phyloP scores from a whole-genome alignment of 805 yeast species.

The Sungouiozyma ichnusensis region DNA sequence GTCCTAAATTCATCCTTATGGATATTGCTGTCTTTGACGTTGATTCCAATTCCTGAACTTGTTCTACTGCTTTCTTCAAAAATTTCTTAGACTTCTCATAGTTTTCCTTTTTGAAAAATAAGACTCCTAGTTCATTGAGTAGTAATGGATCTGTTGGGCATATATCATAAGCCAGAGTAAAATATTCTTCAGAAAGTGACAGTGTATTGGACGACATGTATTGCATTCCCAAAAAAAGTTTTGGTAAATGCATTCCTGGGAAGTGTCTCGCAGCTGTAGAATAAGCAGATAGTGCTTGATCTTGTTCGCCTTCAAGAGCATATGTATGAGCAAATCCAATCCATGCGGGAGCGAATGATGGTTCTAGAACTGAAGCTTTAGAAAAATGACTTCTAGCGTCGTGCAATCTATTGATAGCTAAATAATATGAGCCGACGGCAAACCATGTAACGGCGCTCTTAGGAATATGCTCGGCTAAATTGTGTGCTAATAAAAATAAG shows the following conservation, averaged over 20 bases:
- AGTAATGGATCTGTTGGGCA: slow-evolving; percentile 82
- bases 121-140: slow-evolving; percentile 86
- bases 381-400: slow-evolving; percentile 86
- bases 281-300: slow-evolving; percentile 94
- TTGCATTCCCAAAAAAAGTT: slow-evolving; percentile 90
- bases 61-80: slow-evolving; percentile 59
- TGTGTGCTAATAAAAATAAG: slow-evolving; percentile 71
- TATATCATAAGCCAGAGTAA: slow-evolving; percentile 60
- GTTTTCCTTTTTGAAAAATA: slow-evolving; percentile 69
- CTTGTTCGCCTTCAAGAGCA: slow-evolving; percentile 98
- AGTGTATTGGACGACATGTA: slow-evolving; percentile 80
- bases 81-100: slow-evolving; percentile 57
- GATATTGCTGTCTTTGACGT: slow-evolving; percentile 80
- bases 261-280: slow-evolving; percentile 90
- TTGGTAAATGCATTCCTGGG: slow-evolving; percentile 84
- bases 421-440: slow-evolving; percentile 83
- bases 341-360: slow-evolving; percentile 94
- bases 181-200: slow-evolving; percentile 76
- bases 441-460: slow-evolving; percentile 79
- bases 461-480: slow-evolving; percentile 76
- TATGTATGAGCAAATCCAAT: slow-evolving; percentile 96
- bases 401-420: slow-evolving; percentile 55
- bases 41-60: slow-evolving; percentile 57
- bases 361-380: slow-evolving; percentile 78
- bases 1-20: slow-evolving; percentile 79